phyloP scores from a whole-genome alignment of 2,329 filamentous ascomycete species.

The Penicillium sp. region DNA sequence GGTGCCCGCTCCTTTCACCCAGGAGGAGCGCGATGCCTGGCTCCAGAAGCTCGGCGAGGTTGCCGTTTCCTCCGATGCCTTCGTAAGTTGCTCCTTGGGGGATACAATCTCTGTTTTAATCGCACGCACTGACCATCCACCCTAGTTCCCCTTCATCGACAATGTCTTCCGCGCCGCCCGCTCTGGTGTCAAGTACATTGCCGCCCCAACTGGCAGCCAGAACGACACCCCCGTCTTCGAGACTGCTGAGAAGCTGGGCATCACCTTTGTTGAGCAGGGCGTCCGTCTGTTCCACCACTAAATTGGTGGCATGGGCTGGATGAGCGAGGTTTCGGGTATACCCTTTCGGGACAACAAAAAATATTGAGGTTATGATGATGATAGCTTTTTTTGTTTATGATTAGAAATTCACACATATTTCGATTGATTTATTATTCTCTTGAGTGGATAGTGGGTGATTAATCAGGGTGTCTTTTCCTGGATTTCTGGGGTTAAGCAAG shows the following conservation, averaged over 20 bases:
- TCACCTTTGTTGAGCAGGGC: slow-evolving; percentile 94
- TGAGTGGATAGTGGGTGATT: neutral
- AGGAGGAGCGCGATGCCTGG: slow-evolving; percentile 84
- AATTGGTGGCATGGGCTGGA: slow-evolving; percentile 6
- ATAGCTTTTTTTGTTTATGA: slow-evolving; percentile 27
- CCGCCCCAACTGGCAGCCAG: slow-evolving; percentile 78
- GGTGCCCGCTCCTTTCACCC: slow-evolving; percentile 78
- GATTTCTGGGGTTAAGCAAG: slow-evolving; percentile 1
- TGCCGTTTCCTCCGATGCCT: slow-evolving; percentile 89
- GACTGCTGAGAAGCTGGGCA: slow-evolving; percentile 86
- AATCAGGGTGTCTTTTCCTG: neutral
- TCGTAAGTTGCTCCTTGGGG: slow-evolving; percentile 63
- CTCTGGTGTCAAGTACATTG: slow-evolving; percentile 93
- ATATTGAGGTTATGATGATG: slow-evolving; percentile 29
- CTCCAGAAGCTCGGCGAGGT: slow-evolving; percentile 73
- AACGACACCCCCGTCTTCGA: slow-evolving; percentile 60
- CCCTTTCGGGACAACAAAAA: slow-evolving; percentile 17
- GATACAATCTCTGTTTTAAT: neutral
- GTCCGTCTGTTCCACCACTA: slow-evolving; percentile 95
- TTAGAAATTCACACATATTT: slow-evolving; percentile 19
- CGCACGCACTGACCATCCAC: neutral
- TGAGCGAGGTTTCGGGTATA: neutral
- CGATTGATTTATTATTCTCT: neutral
- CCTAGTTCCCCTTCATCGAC: slow-evolving; percentile 91
- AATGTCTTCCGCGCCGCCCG: slow-evolving; percentile 90